These are phyloP conservation scores for Guyanaporus albipodus DNA, from an alignment of 768 basidiomycete genomes.

Conservation along the genomic window DNA sequence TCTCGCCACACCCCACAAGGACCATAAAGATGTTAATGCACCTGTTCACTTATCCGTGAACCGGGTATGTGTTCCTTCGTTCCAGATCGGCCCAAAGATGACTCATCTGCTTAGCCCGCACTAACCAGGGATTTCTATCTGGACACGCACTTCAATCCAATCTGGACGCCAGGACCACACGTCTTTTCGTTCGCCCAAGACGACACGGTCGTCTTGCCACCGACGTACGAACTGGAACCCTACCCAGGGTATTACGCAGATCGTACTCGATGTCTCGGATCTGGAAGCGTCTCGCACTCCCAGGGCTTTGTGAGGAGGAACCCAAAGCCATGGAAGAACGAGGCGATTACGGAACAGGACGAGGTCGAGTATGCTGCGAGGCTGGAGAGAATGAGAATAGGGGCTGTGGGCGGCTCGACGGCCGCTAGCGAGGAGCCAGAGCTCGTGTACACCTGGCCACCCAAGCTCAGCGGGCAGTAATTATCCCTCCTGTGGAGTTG, in stretches of 20 bases:
- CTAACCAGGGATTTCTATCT: constrained; percentile 41
- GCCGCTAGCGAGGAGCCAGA: not conserved
- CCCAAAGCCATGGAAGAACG: constrained; percentile 17
- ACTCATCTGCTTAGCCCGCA: not conserved
- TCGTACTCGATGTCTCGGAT: not conserved
- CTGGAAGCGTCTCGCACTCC: not conserved
- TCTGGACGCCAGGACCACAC: constrained; percentile 28
- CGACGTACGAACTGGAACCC: not conserved
- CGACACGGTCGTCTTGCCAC: constrained; percentile 8
- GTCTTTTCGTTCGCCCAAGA: constrained; percentile 11
- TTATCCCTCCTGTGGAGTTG: no score
- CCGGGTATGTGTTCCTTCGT: not conserved
- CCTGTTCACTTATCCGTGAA: not conserved
- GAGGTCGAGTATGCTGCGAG: constrained; percentile 10
- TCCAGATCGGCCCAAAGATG: not conserved
- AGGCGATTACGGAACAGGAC: constrained; percentile 13
- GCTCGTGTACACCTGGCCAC: not conserved
- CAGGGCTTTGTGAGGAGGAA: not conserved
- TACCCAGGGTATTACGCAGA: not conserved
- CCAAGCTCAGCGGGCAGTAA: not conserved
- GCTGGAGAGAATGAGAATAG: not conserved
- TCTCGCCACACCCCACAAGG: not conserved
- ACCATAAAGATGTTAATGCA: not conserved
- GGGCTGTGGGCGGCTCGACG: not conserved
- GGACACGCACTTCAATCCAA: constrained; percentile 40